Percentiles rank a stretch among this genome's conserved stretches.
Evolutionary conservation across 345 rosid species (phyloP).

Genomic region (Luvunga scandens): DNA sequence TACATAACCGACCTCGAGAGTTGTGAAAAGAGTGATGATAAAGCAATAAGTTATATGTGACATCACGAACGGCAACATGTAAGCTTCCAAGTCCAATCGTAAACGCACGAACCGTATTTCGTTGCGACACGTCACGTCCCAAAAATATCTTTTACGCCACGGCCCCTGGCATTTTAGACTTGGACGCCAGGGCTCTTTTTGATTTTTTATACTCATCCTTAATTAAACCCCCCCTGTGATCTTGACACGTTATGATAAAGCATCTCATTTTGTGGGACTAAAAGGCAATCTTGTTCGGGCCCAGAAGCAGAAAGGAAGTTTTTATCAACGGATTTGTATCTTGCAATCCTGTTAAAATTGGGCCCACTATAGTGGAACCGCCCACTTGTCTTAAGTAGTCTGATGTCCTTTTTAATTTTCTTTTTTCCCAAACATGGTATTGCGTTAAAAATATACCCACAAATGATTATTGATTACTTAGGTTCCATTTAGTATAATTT

Average conservation of each 20-base stretch:
- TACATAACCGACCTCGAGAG: too few relatives aligned
- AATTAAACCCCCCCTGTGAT: not conserved
- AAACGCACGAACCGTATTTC: not conserved
- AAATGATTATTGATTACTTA: too few relatives aligned
- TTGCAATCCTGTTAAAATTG: not conserved
- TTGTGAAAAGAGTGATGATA: too few relatives aligned
- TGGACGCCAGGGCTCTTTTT: not conserved
- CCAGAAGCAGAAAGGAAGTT: not conserved
- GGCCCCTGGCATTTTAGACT: not conserved
- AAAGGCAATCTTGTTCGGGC: not conserved
- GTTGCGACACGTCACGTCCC: conserved; percentile 1
- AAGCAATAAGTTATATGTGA: too few relatives aligned
- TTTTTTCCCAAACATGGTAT: too few relatives aligned
- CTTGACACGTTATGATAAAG: not conserved
- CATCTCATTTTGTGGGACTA: too few relatives aligned
- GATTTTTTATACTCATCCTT: too few relatives aligned
- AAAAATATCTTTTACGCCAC: not conserved
- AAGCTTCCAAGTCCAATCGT: not conserved
- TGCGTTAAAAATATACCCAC: too few relatives aligned
- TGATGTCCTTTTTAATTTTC: too few relatives aligned
- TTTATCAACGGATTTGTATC: not conserved
- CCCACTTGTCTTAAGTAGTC: too few relatives aligned
- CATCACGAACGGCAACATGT: not conserved
- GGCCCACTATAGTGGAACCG: not conserved
- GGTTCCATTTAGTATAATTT: too few relatives aligned